Base-by-base conservation (phyloP, 371 early-diverging fungal genomes). In the Apophysomyces ossiformis region DNA sequence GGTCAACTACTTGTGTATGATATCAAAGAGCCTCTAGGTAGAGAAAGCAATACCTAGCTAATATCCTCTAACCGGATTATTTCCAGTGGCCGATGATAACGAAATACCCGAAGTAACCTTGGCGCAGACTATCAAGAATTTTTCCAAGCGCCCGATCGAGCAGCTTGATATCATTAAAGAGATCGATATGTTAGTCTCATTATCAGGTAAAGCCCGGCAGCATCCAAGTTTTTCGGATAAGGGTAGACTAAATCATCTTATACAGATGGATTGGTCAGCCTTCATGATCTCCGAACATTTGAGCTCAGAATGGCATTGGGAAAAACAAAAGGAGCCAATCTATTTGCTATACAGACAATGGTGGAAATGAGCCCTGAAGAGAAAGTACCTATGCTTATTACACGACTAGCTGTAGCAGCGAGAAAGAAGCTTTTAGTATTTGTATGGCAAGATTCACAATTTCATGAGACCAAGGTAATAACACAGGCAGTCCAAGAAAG, bases 401-500 rank as follows among this genome's bases (percentile, higher is more conserved):
- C 93, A 32, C 88, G 92, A 46, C 77, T 93, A 9, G 93, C 92
- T 1, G 90, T 92, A 0, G 90, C 89, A n/a, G 86, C 88, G 6
- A 81, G 85, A 58, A 87, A 87, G 67, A 89, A 85, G 70, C 72
- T 93, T 15, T 63, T 90, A 32, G 88, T 93, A 32, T 88, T 89
- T 76, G 86, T 89, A 6, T 93, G 93, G 93, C 84, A 88, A 57
- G 93, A 93, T 71, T 87, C 90, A 6, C 90, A 92, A 64, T 92
- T 90, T 64, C 73, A 58, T 35, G 85, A 85, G 54, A 85, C 87
- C 26, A 85, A 83, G 73, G 86, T 79, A 56, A 37, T 39, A 9
- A 18, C 26, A 5, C 39, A 15, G 26, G 32, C 38, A 50, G n/a
- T 59, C 58, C 44, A 6, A 38, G 38, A 9, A 65, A 35, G 32